phyloP scores from a whole-genome alignment of 2,329 filamentous ascomycete species.

The Fusarium liriodendri region DNA sequence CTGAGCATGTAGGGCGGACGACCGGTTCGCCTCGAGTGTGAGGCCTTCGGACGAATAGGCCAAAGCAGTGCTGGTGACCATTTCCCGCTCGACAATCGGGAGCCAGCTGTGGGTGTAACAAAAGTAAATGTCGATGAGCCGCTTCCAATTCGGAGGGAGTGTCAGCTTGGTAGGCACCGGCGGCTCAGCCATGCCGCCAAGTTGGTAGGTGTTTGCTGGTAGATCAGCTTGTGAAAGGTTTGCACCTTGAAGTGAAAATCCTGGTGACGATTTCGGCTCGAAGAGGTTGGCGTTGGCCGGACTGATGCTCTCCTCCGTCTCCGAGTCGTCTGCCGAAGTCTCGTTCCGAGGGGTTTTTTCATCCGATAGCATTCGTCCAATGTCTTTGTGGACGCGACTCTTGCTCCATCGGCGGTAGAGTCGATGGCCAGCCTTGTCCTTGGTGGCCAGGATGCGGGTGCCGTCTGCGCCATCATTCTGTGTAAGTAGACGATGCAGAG shows the following conservation, averaged over 20 bases:
- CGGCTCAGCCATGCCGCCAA: constrained; percentile 8
- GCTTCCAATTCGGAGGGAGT: constrained; percentile 66
- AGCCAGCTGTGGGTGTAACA: constrained; percentile 83
- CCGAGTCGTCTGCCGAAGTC: constrained; percentile 50
- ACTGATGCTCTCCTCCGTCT: constrained; percentile 45
- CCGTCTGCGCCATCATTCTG: constrained; percentile 56
- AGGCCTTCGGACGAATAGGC: constrained; percentile 54
- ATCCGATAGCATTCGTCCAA: constrained; percentile 70
- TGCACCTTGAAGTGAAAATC: constrained; percentile 29
- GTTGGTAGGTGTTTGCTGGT: constrained; percentile 7
- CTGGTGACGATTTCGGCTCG: constrained; percentile 33
- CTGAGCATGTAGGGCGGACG: constrained; percentile 60
- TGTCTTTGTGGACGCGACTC: constrained; percentile 70
- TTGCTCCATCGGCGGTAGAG: constrained; percentile 73
- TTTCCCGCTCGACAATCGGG: constrained; percentile 76
- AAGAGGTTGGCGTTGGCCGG: constrained; percentile 31
- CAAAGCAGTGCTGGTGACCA: constrained; percentile 62
- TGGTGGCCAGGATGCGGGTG: constrained; percentile 59
- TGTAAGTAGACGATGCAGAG: constrained; percentile 65
- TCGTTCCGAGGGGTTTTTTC: constrained; percentile 47
- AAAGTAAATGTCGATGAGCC: constrained; percentile 78
- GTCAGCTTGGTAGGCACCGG: constrained; percentile 37
- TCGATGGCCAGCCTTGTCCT: constrained; percentile 64
- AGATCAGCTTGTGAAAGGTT: constrained; percentile 17
- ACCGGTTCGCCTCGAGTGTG: constrained; percentile 43